A percentile compares a stretch with the other conserved stretches of the same genome.
Conservation (phyloP, 306 rosid species). For the Vigna trinervia region DNA sequence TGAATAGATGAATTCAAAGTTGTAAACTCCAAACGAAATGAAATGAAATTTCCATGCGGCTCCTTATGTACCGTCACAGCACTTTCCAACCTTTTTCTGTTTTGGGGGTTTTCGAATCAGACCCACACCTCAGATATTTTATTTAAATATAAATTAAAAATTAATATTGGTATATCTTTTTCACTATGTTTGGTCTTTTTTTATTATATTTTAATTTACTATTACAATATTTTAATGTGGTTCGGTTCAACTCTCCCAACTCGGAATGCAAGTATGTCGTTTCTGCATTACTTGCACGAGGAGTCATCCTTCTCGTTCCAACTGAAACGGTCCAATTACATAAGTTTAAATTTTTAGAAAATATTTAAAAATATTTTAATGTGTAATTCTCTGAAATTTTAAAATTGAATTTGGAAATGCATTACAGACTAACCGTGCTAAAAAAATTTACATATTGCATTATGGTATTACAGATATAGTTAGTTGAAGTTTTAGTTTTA, state of each 20-base stretch:
- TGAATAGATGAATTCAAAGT: neutral
- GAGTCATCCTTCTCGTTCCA: neutral
- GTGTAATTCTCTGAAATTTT: too few relatives aligned
- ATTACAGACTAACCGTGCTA: too few relatives aligned
- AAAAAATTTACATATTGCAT: too few relatives aligned
- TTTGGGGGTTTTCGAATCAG: constrained; percentile 15
- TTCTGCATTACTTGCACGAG: neutral
- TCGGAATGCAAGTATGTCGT: neutral
- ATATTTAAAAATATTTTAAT: neutral
- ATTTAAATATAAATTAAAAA: neutral
- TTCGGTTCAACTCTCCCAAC: neutral
- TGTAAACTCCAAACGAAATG: too few relatives aligned
- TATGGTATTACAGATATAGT: too few relatives aligned
- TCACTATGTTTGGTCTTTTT: neutral
- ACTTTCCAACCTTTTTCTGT: constrained; percentile 14
- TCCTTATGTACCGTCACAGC: neutral
- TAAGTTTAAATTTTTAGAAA: neutral
- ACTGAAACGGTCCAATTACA: neutral
- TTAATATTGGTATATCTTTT: neutral
- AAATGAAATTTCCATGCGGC: constrained; percentile 22
- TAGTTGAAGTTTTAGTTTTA: too few relatives aligned
- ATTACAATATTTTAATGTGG: neutral
- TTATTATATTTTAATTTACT: neutral
- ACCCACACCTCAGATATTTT: neutral
- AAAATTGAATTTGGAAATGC: neutral